Percentiles rank a stretch among this genome's conserved stretches.
Conservation (phyloP, 495 filamentous ascomycete species). For the Hypoxylon subgilvum region DNA sequence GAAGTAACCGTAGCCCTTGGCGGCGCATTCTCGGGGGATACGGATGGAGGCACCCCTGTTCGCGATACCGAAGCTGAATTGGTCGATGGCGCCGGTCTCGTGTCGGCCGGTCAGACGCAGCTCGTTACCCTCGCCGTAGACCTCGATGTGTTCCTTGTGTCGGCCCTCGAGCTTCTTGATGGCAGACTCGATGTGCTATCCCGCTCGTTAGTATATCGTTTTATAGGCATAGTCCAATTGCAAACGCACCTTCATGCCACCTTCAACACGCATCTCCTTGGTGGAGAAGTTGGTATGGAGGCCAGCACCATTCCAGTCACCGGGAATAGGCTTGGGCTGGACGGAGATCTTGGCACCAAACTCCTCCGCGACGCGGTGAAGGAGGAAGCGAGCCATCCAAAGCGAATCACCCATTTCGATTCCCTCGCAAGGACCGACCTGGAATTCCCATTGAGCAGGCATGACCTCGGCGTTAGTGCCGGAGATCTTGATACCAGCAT, state of each 20-base stretch:
- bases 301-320: conserved; percentile 99
- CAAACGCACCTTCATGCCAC: conserved; percentile 78
- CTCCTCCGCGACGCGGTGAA: conserved; percentile 94
- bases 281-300: conserved; percentile 93
- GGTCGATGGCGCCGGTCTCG: conserved; percentile 93
- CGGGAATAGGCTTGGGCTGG: conserved; percentile 96
- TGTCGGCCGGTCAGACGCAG: conserved; percentile 90
- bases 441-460: conserved; percentile 99
- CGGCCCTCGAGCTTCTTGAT: conserved; percentile 90
- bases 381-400: conserved; percentile 95
- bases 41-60: conserved; percentile 94
- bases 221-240: no score
- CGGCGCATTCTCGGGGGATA: conserved; percentile 87
- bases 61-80: conserved; percentile 93
- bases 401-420: conserved; percentile 97
- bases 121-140: conserved; percentile 95
- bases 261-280: conserved; percentile 82
- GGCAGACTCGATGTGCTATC: conserved; percentile 70
- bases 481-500: conserved; percentile 88
- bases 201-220: conserved; percentile 1
- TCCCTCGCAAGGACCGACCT: conserved; percentile 91
- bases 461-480: conserved; percentile 99
- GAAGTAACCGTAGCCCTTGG: conserved; percentile 97
- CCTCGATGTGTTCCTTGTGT: conserved; percentile 93
- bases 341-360: conserved; percentile 97